Conservation (phyloP, 371 early-diverging fungal genomes). For the Apophysomyces trapeziformis region DNA sequence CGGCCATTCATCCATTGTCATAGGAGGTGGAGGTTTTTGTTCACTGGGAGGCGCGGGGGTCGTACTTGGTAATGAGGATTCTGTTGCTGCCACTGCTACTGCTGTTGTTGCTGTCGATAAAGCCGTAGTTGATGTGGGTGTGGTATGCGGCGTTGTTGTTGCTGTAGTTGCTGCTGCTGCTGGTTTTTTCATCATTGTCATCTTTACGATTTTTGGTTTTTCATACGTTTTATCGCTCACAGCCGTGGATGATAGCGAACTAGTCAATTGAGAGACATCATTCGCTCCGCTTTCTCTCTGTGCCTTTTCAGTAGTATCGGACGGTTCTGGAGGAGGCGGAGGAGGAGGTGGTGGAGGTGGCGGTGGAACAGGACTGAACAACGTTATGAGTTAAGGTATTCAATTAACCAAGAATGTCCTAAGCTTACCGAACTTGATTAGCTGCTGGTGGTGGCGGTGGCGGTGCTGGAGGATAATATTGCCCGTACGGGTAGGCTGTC, state of each 20-base stretch:
- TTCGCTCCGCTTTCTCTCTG: not conserved
- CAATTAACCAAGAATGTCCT: not conserved
- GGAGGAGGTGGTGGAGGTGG: constrained; percentile 19
- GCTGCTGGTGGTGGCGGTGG: constrained; percentile 3
- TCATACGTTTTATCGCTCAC: constrained; percentile 9
- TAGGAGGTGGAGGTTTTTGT: constrained; percentile 14
- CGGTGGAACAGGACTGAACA: not conserved
- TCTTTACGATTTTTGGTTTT: constrained; percentile 12
- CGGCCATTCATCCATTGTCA: constrained; percentile 43
- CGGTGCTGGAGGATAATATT: constrained; percentile 19
- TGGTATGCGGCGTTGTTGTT: not conserved
- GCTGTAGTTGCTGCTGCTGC: constrained; percentile 9
- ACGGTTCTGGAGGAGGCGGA: not conserved
- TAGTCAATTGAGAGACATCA: constrained; percentile 8
- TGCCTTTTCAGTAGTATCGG: not conserved
- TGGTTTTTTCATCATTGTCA: constrained; percentile 17
- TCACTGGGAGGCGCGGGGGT: not conserved
- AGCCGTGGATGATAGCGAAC: constrained; percentile 3
- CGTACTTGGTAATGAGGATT: no score
- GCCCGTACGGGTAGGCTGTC: constrained; percentile 15
- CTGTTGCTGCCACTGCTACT: constrained; percentile 9
- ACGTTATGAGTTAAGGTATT: no score
- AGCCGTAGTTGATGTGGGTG: constrained; percentile 5
- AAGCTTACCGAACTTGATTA: not conserved
- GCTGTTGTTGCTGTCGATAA: constrained; percentile 1